Evolutionary conservation across 176 grass and related monocot species (phyloP).

Genomic region (Saccharum officinarum): DNA sequence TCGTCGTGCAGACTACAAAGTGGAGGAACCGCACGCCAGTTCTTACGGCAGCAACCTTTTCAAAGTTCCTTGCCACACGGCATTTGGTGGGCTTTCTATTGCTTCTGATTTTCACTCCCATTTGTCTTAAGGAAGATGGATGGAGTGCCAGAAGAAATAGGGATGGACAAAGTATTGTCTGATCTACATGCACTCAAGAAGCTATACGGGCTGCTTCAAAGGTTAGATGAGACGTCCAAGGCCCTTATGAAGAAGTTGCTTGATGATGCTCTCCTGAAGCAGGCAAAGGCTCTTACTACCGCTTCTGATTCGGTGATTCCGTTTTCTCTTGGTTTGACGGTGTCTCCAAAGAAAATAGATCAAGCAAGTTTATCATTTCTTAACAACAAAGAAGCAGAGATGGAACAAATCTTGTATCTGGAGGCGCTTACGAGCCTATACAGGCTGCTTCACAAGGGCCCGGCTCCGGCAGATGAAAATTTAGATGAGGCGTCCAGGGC

Average conservation of each 20-base stretch:
- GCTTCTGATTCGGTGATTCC: not conserved
- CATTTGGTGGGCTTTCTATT: not conserved
- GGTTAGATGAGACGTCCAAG: conserved; percentile 56
- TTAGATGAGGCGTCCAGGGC: conserved; percentile 54
- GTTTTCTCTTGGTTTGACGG: not conserved
- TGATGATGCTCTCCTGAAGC: conserved; percentile 47
- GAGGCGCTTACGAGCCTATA: conserved; percentile 59
- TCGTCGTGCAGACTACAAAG: not conserved
- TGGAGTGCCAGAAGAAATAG: conserved; percentile 19
- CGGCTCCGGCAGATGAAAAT: not conserved
- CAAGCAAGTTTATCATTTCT: not conserved
- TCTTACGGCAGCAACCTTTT: too few relatives aligned
- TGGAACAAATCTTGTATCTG: conserved; percentile 48
- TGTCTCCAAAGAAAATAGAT: not conserved
- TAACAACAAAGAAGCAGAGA: conserved; percentile 21
- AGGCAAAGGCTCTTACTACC: conserved; percentile 13
- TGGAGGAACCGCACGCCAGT: too few relatives aligned
- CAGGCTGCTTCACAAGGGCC: conserved; percentile 44
- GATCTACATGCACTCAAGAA: conserved; percentile 60
- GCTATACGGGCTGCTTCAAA: conserved; percentile 61
- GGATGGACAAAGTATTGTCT: conserved; percentile 38
- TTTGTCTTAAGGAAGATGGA: conserved; percentile 3
- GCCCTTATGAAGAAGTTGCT: conserved; percentile 58
- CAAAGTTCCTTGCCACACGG: too few relatives aligned
- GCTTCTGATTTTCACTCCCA: too few relatives aligned